Conservation (phyloP, 2,329 filamentous ascomycete species). For the Geosmithia flava region DNA sequence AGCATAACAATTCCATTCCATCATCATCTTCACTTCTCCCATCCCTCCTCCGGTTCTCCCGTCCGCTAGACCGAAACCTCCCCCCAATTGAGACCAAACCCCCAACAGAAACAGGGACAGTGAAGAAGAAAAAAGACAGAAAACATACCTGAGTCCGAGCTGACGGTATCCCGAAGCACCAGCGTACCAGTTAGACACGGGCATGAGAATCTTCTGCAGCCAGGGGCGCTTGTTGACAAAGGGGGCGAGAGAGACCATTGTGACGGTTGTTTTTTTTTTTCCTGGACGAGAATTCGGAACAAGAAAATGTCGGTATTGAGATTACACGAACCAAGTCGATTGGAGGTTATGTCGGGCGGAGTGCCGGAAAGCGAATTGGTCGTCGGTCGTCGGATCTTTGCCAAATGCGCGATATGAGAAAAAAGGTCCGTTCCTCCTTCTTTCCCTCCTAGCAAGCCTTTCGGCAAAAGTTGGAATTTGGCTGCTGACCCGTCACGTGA, state of each 20-base stretch:
- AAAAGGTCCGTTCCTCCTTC: too few relatives aligned
- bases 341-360: too few relatives aligned
- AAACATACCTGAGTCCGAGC: constrained; percentile 68
- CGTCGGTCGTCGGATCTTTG: neutral
- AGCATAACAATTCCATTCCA: neutral
- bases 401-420: neutral
- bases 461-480: constrained; percentile 4
- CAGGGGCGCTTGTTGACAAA: constrained; percentile 77
- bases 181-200: constrained; percentile 78
- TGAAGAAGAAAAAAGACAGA: neutral
- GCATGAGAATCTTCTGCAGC: constrained; percentile 65
- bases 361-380: too few relatives aligned
- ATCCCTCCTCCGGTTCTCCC: neutral
- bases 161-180: constrained; percentile 86
- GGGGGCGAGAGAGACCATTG: constrained; percentile 60
- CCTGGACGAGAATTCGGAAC: too few relatives aligned
- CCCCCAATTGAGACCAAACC: neutral
- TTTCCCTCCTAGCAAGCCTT: too few relatives aligned
- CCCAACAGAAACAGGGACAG: neutral
- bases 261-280: too few relatives aligned
- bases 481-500: constrained; percentile 1
- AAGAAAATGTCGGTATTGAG: too few relatives aligned
- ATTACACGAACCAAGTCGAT: too few relatives aligned
- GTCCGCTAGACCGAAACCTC: neutral
- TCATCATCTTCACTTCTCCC: neutral